phyloP scores from a whole-genome alignment of 2,329 filamentous ascomycete species.

The Lizonia empirigonia region DNA sequence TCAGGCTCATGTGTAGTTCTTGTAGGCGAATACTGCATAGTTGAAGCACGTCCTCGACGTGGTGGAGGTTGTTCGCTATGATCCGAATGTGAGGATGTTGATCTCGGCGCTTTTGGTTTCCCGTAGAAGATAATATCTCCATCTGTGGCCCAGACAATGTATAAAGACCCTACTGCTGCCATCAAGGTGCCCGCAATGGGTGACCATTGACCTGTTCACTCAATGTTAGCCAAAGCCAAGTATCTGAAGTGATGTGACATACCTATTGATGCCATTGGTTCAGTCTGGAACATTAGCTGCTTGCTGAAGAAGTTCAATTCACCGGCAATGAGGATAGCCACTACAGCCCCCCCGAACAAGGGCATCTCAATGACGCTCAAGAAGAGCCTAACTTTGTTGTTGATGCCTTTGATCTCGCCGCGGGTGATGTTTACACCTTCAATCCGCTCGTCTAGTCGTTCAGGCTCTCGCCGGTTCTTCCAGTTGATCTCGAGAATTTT shows the following conservation, averaged over 20 bases:
- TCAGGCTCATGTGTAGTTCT: background rate
- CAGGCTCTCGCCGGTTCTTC: constrained; percentile 53
- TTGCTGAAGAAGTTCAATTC: constrained; percentile 68
- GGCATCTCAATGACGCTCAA: constrained; percentile 60
- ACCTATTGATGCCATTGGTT: constrained; percentile 66
- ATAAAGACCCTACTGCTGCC: constrained; percentile 64
- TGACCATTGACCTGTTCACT: constrained; percentile 57
- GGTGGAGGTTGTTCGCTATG: background rate
- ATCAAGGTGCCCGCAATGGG: constrained; percentile 64
- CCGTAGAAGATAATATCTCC: background rate
- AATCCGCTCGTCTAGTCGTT: constrained; percentile 50
- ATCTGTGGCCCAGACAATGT: constrained; percentile 53
- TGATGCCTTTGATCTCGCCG: constrained; percentile 54
- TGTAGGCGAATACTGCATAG: constrained; percentile 1
- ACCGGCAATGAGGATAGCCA: constrained; percentile 65
- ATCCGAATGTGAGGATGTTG: constrained; percentile 1
- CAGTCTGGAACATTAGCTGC: constrained; percentile 63
- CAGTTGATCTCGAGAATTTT: constrained; percentile 69
- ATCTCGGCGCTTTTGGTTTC: background rate
- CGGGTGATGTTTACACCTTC: constrained; percentile 62
- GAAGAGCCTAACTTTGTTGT: constrained; percentile 44
- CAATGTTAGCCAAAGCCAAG: background rate
- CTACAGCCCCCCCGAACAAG: constrained; percentile 62
- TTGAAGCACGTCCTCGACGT: constrained; percentile 29
- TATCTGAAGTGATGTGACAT: background rate